Evolutionary conservation across 176 grass and related monocot genomes (phyloP).

Genomic region (Eremochloa ophiuroides): DNA sequence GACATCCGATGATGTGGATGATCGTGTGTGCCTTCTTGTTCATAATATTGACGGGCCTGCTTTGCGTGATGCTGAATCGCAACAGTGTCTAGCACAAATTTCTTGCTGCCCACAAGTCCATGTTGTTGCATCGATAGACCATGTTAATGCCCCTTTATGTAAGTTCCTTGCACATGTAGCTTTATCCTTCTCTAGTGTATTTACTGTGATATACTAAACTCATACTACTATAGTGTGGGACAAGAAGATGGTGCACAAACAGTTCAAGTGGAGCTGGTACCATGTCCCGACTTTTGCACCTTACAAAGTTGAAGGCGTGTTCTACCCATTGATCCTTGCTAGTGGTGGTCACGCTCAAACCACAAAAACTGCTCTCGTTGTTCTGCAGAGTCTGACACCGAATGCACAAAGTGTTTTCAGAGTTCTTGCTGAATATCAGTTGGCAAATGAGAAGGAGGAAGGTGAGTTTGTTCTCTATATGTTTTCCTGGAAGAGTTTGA

Average conservation of each 20-base stretch:
- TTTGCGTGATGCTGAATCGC: slow-evolving; percentile 67
- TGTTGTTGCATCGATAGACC: slow-evolving; percentile 77
- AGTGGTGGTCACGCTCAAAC: slow-evolving; percentile 77
- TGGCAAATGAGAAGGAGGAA: slow-evolving; percentile 89
- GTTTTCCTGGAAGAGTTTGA: neutral
- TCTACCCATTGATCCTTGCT: slow-evolving; percentile 80
- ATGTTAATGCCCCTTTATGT: slow-evolving; percentile 91
- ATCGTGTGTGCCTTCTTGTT: slow-evolving; percentile 62
- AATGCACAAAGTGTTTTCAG: slow-evolving; percentile 97
- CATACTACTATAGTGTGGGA: slow-evolving; percentile 71
- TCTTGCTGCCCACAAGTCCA: slow-evolving; percentile 64
- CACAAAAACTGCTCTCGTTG: slow-evolving; percentile 65
- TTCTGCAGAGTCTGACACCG: slow-evolving; percentile 83
- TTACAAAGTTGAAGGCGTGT: slow-evolving; percentile 78
- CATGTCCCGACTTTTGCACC: slow-evolving; percentile 80
- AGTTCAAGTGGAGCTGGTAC: slow-evolving; percentile 91
- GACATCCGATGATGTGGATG: slow-evolving; percentile 36
- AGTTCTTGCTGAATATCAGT: slow-evolving; percentile 86
- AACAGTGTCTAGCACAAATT: slow-evolving; percentile 74
- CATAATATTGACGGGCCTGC: slow-evolving; percentile 94
- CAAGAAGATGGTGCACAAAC: slow-evolving; percentile 97
- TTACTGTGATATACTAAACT: slow-evolving; percentile 26
- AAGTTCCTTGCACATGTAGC: slow-evolving; percentile 39
- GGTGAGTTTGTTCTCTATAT: slow-evolving; percentile 37
- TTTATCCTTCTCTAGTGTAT: slow-evolving; percentile 1